A percentile compares a stretch with the other conserved stretches of the same genome.
Conservation (phyloP, 768 basidiomycete genomes). For the Amanita phalloides region DNA sequence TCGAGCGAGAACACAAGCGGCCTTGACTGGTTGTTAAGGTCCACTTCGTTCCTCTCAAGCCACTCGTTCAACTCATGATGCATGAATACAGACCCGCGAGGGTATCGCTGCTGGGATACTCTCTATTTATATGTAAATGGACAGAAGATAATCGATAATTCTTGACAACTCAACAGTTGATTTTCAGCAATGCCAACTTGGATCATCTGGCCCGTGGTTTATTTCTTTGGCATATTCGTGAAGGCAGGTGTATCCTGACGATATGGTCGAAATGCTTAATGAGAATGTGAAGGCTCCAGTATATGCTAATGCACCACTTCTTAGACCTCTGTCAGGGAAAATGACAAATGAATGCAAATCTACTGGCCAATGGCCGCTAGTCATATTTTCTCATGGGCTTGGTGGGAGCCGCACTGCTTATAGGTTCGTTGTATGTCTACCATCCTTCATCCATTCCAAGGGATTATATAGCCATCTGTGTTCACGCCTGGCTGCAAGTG, state of each 20-base stretch:
- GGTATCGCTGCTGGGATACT: slow-evolving; percentile 37
- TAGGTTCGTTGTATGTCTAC: slow-evolving; percentile 24
- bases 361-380: slow-evolving; percentile 53
- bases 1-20: slow-evolving; percentile 24
- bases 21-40: slow-evolving; percentile 50
- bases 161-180: neutral
- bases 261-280: neutral
- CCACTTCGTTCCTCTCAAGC: slow-evolving; percentile 10
- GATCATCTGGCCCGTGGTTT: slow-evolving; percentile 39
- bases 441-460: neutral
- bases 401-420: slow-evolving; percentile 66
- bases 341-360: slow-evolving; percentile 1
- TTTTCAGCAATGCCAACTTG: slow-evolving; percentile 24
- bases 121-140: slow-evolving; percentile 33
- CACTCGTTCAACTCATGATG: neutral
- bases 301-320: slow-evolving; percentile 42
- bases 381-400: slow-evolving; percentile 81
- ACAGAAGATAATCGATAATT: neutral
- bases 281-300: slow-evolving; percentile 38
- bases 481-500: slow-evolving; percentile 60
- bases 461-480: slow-evolving; percentile 49
- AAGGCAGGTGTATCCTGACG: slow-evolving; percentile 21
- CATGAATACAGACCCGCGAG: slow-evolving; percentile 26
- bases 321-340: slow-evolving; percentile 20
- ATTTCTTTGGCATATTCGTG: slow-evolving; percentile 37